Conservation (phyloP, 768 basidiomycete genomes). For the Termitomyces sp. region DNA sequence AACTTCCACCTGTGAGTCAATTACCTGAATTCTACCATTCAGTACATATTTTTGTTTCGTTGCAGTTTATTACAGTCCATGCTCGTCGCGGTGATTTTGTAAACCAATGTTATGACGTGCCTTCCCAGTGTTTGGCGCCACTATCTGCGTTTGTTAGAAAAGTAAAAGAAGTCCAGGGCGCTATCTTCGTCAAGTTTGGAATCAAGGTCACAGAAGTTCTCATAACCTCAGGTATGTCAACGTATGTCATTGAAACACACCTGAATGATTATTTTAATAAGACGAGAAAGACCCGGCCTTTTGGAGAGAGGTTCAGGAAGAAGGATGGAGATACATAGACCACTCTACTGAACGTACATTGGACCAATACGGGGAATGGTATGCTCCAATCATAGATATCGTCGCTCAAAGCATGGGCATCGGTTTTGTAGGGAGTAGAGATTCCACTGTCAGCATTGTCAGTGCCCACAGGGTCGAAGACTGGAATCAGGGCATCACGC, state of each 20-base stretch:
- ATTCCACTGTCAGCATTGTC: slow-evolving; percentile 51
- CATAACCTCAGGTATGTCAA: slow-evolving; percentile 32
- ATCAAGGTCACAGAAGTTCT: slow-evolving; percentile 29
- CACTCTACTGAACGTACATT: slow-evolving; percentile 28
- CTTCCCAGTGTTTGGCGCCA: slow-evolving; percentile 32
- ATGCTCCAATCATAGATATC: slow-evolving; percentile 46
- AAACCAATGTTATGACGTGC: slow-evolving; percentile 22
- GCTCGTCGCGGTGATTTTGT: slow-evolving; percentile 41
- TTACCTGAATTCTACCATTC: neutral
- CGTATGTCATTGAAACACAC: neutral
- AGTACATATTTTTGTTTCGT: neutral
- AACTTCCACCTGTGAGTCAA: slow-evolving; percentile 28
- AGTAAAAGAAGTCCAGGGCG: slow-evolving; percentile 30
- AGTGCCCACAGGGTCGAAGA: slow-evolving; percentile 47
- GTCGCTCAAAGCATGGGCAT: slow-evolving; percentile 48
- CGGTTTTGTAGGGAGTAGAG: slow-evolving; percentile 53
- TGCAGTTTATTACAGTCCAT: slow-evolving; percentile 41
- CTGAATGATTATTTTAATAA: slow-evolving; percentile 12
- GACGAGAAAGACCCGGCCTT: slow-evolving; percentile 40
- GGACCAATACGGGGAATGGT: slow-evolving; percentile 36
- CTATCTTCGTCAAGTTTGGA: slow-evolving; percentile 23
- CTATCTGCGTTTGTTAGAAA: slow-evolving; percentile 29
- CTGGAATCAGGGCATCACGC: slow-evolving; percentile 44
- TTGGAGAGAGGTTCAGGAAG: slow-evolving; percentile 29
- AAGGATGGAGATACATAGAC: slow-evolving; percentile 41